Evolutionary conservation across 768 basidiomycete species (phyloP).

Genomic region (Hemileccinum rubropunctum): DNA sequence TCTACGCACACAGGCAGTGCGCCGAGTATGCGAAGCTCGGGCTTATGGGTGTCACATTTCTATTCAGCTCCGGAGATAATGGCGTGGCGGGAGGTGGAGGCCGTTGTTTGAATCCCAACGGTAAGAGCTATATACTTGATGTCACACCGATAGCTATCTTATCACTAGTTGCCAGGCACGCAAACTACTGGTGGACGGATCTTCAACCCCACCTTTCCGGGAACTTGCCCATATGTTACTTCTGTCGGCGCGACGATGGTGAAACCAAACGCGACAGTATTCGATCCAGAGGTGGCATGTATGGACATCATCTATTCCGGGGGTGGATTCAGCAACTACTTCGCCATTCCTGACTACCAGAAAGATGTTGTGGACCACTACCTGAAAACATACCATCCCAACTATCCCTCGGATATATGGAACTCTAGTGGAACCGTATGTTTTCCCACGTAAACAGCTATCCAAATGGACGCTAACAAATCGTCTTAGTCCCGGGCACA

Average conservation of each 20-base stretch:
- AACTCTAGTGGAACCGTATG: constrained; percentile 27
- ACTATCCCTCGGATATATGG: constrained; percentile 25
- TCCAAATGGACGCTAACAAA: constrained; percentile 5
- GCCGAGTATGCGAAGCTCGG: constrained; percentile 47
- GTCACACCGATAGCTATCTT: background rate
- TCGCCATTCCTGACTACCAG: constrained; percentile 42
- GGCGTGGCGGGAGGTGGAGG: constrained; percentile 30
- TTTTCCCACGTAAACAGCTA: background rate
- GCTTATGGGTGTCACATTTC: constrained; percentile 34
- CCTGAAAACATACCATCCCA: constrained; percentile 29
- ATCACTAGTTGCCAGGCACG: constrained; percentile 2
- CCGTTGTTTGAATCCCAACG: constrained; percentile 32
- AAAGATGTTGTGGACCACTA: constrained; percentile 32
- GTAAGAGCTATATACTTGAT: constrained; percentile 6
- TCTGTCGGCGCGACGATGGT: constrained; percentile 48
- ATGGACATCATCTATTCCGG: constrained; percentile 43
- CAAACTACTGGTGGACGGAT: constrained; percentile 43
- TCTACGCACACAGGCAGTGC: constrained; percentile 42
- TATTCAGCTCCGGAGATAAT: constrained; percentile 33
- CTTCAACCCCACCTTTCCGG: constrained; percentile 55
- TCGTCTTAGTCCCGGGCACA: constrained; percentile 32
- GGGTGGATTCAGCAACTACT: constrained; percentile 41
- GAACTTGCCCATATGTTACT: constrained; percentile 48
- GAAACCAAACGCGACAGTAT: constrained; percentile 36
- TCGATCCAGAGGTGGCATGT: constrained; percentile 51